Evolutionary conservation across 2,329 filamentous ascomycete species (phyloP).

Genomic region (Zymoseptoria brevis): DNA sequence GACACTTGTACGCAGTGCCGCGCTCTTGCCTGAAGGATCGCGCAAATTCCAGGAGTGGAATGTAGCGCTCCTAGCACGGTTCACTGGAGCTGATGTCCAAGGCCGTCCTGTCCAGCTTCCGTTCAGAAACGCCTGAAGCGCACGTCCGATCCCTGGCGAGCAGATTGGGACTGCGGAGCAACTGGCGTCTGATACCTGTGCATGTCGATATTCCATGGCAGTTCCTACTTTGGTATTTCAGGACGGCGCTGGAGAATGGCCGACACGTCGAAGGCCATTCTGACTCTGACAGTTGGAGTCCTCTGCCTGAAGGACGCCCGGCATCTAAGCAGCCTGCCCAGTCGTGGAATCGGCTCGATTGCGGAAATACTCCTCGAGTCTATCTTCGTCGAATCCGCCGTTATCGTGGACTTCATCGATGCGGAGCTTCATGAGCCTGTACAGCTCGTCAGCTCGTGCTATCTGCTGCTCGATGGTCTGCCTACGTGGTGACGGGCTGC

Average conservation of each 20-base stretch:
- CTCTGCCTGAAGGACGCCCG: not conserved
- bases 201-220: too few species aligned
- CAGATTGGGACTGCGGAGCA: too few species aligned
- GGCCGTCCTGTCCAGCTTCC: not conserved
- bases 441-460: not conserved
- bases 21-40: constrained; percentile 19
- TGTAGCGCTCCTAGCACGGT: constrained; percentile 16
- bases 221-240: too few species aligned
- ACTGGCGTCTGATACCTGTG: too few species aligned
- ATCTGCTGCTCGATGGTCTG: not conserved
- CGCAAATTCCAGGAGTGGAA: constrained; percentile 16
- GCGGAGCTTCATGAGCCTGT: not conserved
- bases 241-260: not conserved
- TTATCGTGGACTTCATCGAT: not conserved
- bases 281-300: not conserved
- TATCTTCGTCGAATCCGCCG: not conserved
- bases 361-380: not conserved
- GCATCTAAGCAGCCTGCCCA: not conserved
- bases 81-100: constrained; percentile 8
- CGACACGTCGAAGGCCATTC: not conserved
- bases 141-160: not conserved
- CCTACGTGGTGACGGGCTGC: not conserved
- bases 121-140: not conserved
- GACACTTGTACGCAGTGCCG: constrained; percentile 28
- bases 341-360: not conserved